Evolutionary conservation across 2,329 filamentous ascomycete species (phyloP), one percentile per base, ranked within the genome.

Genomic region (Pseudocercospora musae): DNA sequence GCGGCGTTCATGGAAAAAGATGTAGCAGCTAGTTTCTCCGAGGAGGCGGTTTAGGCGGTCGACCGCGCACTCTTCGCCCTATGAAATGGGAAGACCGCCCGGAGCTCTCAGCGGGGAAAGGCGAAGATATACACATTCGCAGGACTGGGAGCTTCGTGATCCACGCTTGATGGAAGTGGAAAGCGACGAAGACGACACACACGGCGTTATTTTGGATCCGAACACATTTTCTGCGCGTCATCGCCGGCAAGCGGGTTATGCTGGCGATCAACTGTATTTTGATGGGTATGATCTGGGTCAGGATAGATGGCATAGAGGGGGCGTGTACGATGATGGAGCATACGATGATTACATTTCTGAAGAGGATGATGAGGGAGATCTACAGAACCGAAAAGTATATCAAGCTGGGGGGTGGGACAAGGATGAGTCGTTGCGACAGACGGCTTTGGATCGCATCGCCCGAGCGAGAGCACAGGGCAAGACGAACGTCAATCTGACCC

Each of bases 31-130:
- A 93, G 93, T 97, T 99, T 99, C 97, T 97, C 94, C 85, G 95
- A 96, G 93, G 95, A 99, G 94, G 94, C 95, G 93, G 95, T 99
- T 90, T 99, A 98, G 88, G 86, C 96, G 93, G 93, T 98, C 95
- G 94, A 92, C 94, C 94, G 95, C 95, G 90, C 94, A 84, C 80
- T 81, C 82, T 84, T 88, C 89, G 92, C 92, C 75, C 73, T 73
- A 93, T 91, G 89, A 84, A 87, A 93, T 91, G 94, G 94, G 93
- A 97, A 97, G 94, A 97, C 92, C 92, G 95, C 90, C 91, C 85
- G 90, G 91, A 90, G 73, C 72, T 71, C 68, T 58, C 69, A 68
- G 64, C 78, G 75, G 73, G 84, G 86, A 85, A 82, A 86, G 81
- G 74, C 79, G 82, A 71, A 83, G 81, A 75, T 59, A 59, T 56